phyloP scores from a whole-genome alignment of 1,139 yeast genomes.

The Saccharomyces uvarum region DNA sequence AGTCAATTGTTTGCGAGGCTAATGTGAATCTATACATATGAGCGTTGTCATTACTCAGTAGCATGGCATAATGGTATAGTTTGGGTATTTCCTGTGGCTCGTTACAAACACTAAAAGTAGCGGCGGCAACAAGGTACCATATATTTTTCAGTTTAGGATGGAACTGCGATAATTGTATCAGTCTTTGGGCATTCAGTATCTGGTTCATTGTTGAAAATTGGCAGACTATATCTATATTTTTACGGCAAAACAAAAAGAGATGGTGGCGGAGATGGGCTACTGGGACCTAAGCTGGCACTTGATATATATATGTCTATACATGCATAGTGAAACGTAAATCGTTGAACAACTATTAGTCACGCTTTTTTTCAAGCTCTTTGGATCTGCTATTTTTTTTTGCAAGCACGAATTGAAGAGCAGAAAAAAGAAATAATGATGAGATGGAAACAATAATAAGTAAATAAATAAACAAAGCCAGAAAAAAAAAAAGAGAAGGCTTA shows the following conservation, averaged over 20 bases:
- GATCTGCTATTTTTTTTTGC: not conserved
- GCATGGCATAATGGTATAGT: constrained; percentile 65
- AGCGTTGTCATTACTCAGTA: constrained; percentile 37
- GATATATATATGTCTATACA: not conserved
- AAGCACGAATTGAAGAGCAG: not conserved
- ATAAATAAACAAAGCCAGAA: not conserved
- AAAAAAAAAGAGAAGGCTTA: constrained; percentile 1
- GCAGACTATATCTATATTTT: not conserved
- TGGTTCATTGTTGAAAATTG: constrained; percentile 10
- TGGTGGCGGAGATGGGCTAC: not conserved
- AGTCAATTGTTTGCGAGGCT: constrained; percentile 17
- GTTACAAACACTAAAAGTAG: constrained; percentile 74
- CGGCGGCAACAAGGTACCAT: constrained; percentile 79
- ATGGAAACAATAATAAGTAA: not conserved
- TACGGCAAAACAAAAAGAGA: not conserved
- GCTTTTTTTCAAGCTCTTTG: not conserved
- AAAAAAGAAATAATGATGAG: not conserved
- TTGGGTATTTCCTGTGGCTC: constrained; percentile 74
- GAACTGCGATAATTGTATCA: constrained; percentile 47
- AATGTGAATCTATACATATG: constrained; percentile 9
- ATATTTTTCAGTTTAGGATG: constrained; percentile 43
- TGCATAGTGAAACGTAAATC: not conserved
- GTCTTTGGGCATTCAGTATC: constrained; percentile 51
- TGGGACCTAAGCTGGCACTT: not conserved
- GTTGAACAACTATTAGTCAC: not conserved